Base-by-base conservation (phyloP, 2,329 filamentous ascomycete genomes). In the Pseudogymnoascus sp. region DNA sequence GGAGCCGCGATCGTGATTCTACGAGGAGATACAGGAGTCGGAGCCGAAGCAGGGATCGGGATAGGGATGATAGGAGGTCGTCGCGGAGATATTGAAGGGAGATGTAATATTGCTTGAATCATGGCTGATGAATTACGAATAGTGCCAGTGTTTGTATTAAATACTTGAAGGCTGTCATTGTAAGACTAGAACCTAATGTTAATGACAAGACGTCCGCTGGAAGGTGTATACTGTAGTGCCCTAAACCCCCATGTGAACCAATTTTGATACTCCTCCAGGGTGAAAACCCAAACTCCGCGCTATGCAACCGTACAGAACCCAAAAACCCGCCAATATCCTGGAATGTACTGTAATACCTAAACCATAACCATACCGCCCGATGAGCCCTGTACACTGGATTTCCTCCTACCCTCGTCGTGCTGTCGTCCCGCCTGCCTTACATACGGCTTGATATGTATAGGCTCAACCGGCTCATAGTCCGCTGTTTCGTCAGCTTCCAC, bases 21-120 rank as follows among this genome's bases (percentile, higher is more conserved):
- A 68, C 68, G 36, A 66, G 67, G 37, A 62, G 68, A 28, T 66
- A 64, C 21, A 65, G 67, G 61, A 67, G 67, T 25, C 65, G 67
- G 37, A 69, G 68, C 54, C 62, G 68, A 16, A 61, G 67, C 19
- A 65, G 63, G 54, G 60, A 65, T 54, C 62, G 66, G 48, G 61
- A 65, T 43, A 65, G 63, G 37, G 65, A 64, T 60, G 65, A 67
- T 36, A 66, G 66, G 14, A 57, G 69, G 28, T 57, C 51, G 28
- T 57, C 51, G 21, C 51, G 51, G 10, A 57, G 51, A 57, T 57
- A 57, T 7, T 57, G 16, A 57, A 3, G n/a, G 51, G n/a, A 57
- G 28, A 21, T 57, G 51, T 36, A 54, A 54, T 6, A 34, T 4
- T 6, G 51, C n/a, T 57, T 57, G 25, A 57, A 57, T 57, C 51